A percentile compares a stretch with the other conserved stretches of the same genome.
phyloP scores from a whole-genome alignment of 306 rosid species.

The Acacia melanoxylon region DNA sequence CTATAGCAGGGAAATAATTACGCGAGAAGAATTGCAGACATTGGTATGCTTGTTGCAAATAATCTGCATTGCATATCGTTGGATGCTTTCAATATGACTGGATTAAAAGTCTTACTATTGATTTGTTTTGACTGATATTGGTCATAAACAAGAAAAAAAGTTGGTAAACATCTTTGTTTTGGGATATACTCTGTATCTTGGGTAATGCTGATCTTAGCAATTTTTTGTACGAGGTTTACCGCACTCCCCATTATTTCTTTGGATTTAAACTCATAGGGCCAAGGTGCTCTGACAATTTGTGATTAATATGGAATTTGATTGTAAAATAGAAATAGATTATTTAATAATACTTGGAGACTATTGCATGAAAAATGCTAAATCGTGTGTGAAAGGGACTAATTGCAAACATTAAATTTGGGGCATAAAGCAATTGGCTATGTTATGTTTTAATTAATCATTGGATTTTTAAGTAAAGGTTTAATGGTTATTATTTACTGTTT shows the following conservation, averaged over 20 bases:
- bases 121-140: background rate
- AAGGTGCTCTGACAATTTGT: background rate
- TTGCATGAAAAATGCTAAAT: constrained; percentile 1
- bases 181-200: background rate
- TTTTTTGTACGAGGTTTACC: background rate
- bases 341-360: too few relatives aligned
- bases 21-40: constrained; percentile 75
- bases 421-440: background rate
- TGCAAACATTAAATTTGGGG: background rate
- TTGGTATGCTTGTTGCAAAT: constrained; percentile 61
- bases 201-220: background rate
- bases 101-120: background rate
- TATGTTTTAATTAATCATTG: constrained; percentile 14
- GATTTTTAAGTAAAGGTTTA: background rate
- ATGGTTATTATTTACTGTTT: background rate
- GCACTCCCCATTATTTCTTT: background rate
- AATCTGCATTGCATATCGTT: background rate
- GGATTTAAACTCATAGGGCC: background rate
- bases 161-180: background rate
- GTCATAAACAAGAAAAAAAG: background rate
- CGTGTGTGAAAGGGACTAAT: constrained; percentile 20
- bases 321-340: background rate
- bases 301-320: background rate
- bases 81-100: background rate
- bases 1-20: constrained; percentile 93